Base-by-base conservation (phyloP, 805 yeast species). In the Starmerella bombicola region DNA sequence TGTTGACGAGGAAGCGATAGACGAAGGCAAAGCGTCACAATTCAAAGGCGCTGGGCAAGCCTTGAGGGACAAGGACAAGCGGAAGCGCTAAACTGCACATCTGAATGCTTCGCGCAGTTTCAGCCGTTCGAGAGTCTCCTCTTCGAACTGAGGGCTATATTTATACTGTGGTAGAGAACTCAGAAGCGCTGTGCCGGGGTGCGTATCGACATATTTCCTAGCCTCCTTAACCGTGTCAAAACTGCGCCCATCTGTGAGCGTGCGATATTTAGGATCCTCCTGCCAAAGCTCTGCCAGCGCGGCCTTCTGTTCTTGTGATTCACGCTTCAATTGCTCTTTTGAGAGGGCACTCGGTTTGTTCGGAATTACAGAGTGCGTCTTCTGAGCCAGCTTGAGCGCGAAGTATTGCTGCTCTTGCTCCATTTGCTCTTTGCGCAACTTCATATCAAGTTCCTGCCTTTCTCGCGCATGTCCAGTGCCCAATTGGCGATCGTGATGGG, bases 1-100 rank as follows among this genome's bases (percentile, higher is more conserved):
- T 1, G 42, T 57, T 8, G 64, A 59, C 20, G 63, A 54, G 6
- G 70, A 62, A 18, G 61, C 60, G 4, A 64, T 55, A 9, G 51
- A 47, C 1, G 64, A 59, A 6, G 54, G 48, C 20, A 13, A 23
- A 23, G 22, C 21, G n/a, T 8, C 38, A 29, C 24, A 17, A 15
- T 35, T 35, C 38, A 25, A 24, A 17, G 38, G 38, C 5, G 21
- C 37, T 15, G 38, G 38, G n/a, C 38, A 35, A 21, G 38, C 38
- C 16, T 21, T 35, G 31, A 5, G 38, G 17, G 23, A 22, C 6
- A 35, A 35, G 33, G 20, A 28, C 21, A 20, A 30, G 35, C 36
- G 36, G 36, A 33, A 33, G 28, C 36, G 28, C 12, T 31, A 31
- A 31, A 9, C 12, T 31, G 22, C 22, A 16, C 34, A 15, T 30